These are phyloP conservation scores for Juncus effusus DNA, from an alignment of 176 grass and related monocot genomes.

Conservation along the genomic window DNA sequence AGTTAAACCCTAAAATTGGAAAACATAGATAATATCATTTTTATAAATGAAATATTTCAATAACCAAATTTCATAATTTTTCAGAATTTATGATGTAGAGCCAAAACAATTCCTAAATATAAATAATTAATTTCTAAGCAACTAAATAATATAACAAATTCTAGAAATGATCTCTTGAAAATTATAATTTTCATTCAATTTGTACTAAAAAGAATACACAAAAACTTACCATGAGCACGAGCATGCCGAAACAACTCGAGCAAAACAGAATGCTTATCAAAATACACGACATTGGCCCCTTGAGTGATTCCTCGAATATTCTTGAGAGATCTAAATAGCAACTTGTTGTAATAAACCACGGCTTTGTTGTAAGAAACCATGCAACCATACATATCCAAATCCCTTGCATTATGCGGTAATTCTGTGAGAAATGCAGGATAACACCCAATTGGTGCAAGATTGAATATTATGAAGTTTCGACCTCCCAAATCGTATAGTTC, in stretches of 20 bases:
- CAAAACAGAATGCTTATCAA: conserved; percentile 38
- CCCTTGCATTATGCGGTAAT: conserved; percentile 26
- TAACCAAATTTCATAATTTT: neutral
- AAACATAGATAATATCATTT: neutral
- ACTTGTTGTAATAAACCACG: conserved; percentile 49
- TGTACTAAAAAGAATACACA: no score
- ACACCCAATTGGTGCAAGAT: conserved; percentile 63
- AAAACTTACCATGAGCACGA: conserved; percentile 33
- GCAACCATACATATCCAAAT: conserved; percentile 58
- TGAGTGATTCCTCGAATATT: conserved; percentile 28
- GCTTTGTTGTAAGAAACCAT: conserved; percentile 43
- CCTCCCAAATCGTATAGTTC: conserved; percentile 53
- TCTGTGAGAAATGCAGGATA: conserved; percentile 53
- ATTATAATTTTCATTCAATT: neutral
- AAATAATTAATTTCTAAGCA: no score
- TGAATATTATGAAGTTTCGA: conserved; percentile 53
- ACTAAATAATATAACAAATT: no score
- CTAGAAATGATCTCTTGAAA: no score
- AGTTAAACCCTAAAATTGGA: conserved; percentile 43
- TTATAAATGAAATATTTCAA: no score
- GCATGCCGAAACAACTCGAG: conserved; percentile 64
- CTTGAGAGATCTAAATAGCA: conserved; percentile 39
- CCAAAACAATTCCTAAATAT: neutral
- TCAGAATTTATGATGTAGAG: neutral
- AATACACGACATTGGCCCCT: conserved; percentile 32